phyloP scores from a whole-genome alignment of 805 yeast genomes.

The Wickerhamomyces chambardii region DNA sequence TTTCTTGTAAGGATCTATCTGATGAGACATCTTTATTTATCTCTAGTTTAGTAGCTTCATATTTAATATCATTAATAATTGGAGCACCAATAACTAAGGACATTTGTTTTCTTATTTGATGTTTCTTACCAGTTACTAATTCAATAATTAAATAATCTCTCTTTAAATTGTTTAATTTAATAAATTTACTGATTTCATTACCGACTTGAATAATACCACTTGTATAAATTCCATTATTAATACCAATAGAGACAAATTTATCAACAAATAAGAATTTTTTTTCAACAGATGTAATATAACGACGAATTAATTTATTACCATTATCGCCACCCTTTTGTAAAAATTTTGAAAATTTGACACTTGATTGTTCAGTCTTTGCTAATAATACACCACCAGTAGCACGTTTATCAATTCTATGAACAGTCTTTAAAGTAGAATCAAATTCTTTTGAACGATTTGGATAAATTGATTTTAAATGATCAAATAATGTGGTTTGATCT shows the following conservation, averaged over 20 bases:
- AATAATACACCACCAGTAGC: conserved; percentile 32
- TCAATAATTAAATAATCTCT: conserved; percentile 18
- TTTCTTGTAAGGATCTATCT: not conserved
- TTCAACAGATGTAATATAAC: conserved; percentile 23
- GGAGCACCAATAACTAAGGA: conserved; percentile 15
- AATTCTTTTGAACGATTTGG: not conserved
- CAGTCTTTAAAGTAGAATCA: conserved; percentile 13
- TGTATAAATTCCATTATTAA: not conserved
- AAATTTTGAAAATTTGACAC: conserved; percentile 22
- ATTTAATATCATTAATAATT: conserved; percentile 20
- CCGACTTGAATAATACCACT: conserved; percentile 3
- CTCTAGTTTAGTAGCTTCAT: conserved; percentile 11
- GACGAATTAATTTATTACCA: conserved; percentile 25
- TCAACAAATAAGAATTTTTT: not conserved
- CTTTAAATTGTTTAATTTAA: conserved; percentile 1
- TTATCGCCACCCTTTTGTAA: conserved; percentile 23
- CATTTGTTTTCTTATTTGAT: conserved; percentile 28
- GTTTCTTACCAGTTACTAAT: conserved; percentile 29
- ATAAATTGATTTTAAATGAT: too few relatives aligned
- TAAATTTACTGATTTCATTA: conserved; percentile 8
- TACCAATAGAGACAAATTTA: not conserved
- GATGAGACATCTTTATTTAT: conserved; percentile 1
- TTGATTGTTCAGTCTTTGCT: conserved; percentile 22
- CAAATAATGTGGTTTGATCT: not conserved
- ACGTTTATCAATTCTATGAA: conserved; percentile 28